Base-by-base conservation (phyloP, 306 rosid genomes). In the Citrullus colocynthis region DNA sequence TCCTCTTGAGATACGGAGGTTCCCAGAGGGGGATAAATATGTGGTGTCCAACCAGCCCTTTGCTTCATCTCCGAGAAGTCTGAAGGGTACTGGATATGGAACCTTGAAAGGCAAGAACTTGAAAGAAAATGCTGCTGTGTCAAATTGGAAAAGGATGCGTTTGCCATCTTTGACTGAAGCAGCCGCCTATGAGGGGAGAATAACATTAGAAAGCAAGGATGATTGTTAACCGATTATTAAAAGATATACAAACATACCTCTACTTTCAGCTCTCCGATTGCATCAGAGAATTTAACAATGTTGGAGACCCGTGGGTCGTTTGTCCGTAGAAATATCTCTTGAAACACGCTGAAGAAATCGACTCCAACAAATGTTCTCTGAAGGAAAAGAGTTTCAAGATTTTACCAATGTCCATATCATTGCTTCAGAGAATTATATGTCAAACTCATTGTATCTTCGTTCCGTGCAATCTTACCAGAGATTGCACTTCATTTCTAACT, bases 31-130 rank as follows among this genome's bases (percentile, higher is more conserved):
- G 2, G 98, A 95, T 81, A 95, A 80, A 80, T 95, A 95, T 55
- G 97, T 92, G 81, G 96, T 95, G 80, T 95, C 97, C 82, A 95
- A 88, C 97, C 98, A 95, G 63, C 98, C 98, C 87, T 89, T 92
- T 77, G 96, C 96, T 88, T 94, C 98, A 74, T 94, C 96, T 83
- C 98, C 97, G 15, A 94, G 92, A 79, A 95, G 93, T 85, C 80
- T 90, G 82, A 95, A 95, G 57, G 98, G 98, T 76, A 95, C 96
- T 34, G 98, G 98, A 88, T 95, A 95, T n/a, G 98, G 98, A 78
- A 95, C 89, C 89, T 95, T 95, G 65, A 95, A 95, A n/a, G 98
- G 97, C 60, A 94, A 86, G 85, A 94, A 88, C 36, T 80, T 94
- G 34, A 94, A 83, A 59, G 91, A 84, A 88, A 94, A 94, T 4